These are phyloP conservation scores for Epithele typhae DNA, from an alignment of 768 basidiomycete species.

Conservation along the genomic window DNA sequence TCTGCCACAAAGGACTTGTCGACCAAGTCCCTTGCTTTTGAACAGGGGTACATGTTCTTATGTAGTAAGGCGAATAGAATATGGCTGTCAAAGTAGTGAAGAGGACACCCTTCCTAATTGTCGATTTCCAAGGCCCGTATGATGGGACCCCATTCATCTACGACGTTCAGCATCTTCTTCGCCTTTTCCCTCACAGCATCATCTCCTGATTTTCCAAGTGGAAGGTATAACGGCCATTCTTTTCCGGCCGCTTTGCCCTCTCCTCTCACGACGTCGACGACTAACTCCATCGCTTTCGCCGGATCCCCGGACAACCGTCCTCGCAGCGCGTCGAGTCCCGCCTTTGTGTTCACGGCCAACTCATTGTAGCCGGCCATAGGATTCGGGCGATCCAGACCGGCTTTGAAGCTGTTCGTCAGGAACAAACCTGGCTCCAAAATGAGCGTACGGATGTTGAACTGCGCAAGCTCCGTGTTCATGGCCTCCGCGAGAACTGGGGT, in stretches of 20 bases:
- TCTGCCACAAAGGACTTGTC: too few species aligned
- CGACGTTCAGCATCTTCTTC: slow-evolving; percentile 32
- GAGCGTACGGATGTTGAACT: slow-evolving; percentile 49
- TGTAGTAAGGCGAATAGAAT: too few species aligned
- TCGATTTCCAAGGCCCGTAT: slow-evolving; percentile 41
- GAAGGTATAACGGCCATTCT: slow-evolving; percentile 40
- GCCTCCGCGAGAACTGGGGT: slow-evolving; percentile 48
- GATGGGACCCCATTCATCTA: slow-evolving; percentile 51
- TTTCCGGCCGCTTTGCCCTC: slow-evolving; percentile 44
- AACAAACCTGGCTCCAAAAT: slow-evolving; percentile 56
- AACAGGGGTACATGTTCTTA: too few species aligned
- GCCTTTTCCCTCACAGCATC: slow-evolving; percentile 44
- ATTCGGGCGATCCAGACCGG: too few species aligned
- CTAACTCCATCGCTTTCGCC: slow-evolving; percentile 46
- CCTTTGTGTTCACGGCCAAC: too few species aligned
- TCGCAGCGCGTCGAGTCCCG: too few species aligned
- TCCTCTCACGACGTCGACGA: slow-evolving; percentile 39
- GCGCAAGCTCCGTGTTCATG: slow-evolving; percentile 45
- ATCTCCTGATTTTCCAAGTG: slow-evolving; percentile 48
- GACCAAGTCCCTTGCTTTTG: too few species aligned
- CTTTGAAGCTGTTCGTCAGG: slow-evolving; percentile 31
- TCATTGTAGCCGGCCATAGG: too few species aligned
- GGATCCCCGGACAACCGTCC: slow-evolving; percentile 54
- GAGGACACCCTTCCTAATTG: too few species aligned
- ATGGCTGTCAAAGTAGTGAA: too few species aligned